These are phyloP conservation scores for Euclidium syriacum DNA, from an alignment of 345 rosid species.

Conservation along the genomic window DNA sequence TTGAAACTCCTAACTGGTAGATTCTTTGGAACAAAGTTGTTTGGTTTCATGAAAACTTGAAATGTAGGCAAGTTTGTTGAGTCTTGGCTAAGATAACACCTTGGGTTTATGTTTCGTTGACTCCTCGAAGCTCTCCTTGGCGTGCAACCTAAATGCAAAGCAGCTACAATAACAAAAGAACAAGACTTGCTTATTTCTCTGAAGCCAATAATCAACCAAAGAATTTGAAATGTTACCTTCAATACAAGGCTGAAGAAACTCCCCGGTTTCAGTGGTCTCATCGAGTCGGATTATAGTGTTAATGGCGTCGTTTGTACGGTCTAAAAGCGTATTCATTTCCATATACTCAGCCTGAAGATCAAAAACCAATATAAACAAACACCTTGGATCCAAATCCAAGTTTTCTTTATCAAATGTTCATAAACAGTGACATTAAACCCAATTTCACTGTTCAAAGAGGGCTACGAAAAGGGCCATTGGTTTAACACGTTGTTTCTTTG, in stretches of 20 bases:
- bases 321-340: conserved; percentile 68
- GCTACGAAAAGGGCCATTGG: background rate
- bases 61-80: conserved; percentile 10
- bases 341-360: conserved; percentile 63
- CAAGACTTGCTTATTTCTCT: background rate
- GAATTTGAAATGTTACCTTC: conserved; percentile 52
- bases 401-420: background rate
- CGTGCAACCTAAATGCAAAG: conserved; percentile 84
- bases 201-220: background rate
- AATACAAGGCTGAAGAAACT: conserved; percentile 83
- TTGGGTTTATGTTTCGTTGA: conserved; percentile 75
- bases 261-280: conserved; percentile 71
- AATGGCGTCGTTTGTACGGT: conserved; percentile 78
- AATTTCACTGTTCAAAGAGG: conserved; percentile 24
- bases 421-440: background rate
- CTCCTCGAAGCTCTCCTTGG: conserved; percentile 92
- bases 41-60: conserved; percentile 51
- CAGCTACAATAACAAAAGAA: conserved; percentile 49
- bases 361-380: conserved; percentile 1
- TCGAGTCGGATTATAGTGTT: conserved; percentile 88
- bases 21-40: conserved; percentile 15
- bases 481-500: background rate
- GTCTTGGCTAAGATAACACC: conserved; percentile 59
- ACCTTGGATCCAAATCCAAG: background rate
- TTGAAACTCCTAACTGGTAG: background rate